phyloP scores from a whole-genome alignment of 2,329 filamentous ascomycete genomes.

The Colletotrichum cuscutae region DNA sequence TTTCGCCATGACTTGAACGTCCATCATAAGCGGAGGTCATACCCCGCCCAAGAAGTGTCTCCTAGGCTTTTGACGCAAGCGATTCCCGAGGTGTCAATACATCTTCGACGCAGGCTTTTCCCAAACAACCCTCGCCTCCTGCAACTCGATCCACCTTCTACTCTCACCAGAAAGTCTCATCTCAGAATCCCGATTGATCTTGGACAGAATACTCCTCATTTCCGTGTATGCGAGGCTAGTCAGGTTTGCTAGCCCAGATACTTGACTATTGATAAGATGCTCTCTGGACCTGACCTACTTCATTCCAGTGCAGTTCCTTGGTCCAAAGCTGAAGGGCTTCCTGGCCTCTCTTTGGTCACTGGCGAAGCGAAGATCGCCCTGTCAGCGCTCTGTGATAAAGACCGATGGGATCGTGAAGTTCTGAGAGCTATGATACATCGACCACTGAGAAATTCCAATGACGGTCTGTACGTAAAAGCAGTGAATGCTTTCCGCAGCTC shows the following conservation, averaged over 20 bases:
- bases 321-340: neutral
- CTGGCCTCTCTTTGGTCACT: neutral
- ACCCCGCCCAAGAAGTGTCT: no score
- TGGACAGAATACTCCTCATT: constrained; percentile 51
- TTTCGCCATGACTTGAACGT: no score
- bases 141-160: constrained; percentile 45
- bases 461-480: neutral
- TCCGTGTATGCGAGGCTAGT: constrained; percentile 49
- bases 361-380: neutral
- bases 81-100: neutral
- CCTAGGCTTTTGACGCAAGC: no score
- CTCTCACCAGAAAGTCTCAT: constrained; percentile 47
- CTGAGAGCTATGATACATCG: neutral
- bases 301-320: neutral
- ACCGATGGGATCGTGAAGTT: neutral
- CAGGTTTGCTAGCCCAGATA: no score
- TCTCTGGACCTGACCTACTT: neutral
- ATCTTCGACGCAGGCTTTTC: neutral
- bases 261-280: no score
- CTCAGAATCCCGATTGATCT: constrained; percentile 58
- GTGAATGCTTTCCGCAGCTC: neutral
- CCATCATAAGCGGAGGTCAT: no score
- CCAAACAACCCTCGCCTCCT: neutral
- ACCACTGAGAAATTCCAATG: neutral
- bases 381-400: neutral